Evolutionary conservation across 306 rosid genomes (phyloP).

Genomic region (Adenanthera pavonina): DNA sequence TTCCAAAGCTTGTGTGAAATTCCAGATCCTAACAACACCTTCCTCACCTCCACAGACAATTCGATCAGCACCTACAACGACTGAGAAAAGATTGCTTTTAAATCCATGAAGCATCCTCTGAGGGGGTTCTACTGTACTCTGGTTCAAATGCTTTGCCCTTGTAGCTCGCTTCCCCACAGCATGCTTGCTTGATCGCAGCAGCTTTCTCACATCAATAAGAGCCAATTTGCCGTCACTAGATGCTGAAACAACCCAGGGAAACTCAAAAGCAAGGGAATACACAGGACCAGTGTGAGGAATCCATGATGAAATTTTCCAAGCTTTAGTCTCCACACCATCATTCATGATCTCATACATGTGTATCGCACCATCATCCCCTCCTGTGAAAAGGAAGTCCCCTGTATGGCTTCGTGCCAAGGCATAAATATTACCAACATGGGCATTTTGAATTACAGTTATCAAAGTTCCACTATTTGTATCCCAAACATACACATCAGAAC

Average conservation of each 20-base stretch:
- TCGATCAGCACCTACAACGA: constrained; percentile 85
- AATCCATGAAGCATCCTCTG: constrained; percentile 93
- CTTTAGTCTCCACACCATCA: constrained; percentile 40
- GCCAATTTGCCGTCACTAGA: constrained; percentile 85
- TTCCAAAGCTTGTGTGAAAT: constrained; percentile 89
- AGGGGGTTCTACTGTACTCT: constrained; percentile 72
- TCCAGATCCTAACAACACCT: constrained; percentile 91
- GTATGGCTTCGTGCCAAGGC: constrained; percentile 78
- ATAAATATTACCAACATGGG: constrained; percentile 77
- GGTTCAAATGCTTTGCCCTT: constrained; percentile 42
- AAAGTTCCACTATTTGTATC: constrained; percentile 64
- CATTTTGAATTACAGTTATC: constrained; percentile 56
- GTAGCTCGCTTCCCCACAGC: constrained; percentile 49
- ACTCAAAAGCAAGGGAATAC: constrained; percentile 86
- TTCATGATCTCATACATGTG: constrained; percentile 77
- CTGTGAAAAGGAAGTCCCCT: constrained; percentile 83
- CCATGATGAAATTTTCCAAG: constrained; percentile 68
- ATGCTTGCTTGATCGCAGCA: constrained; percentile 55
- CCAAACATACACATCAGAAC: constrained; percentile 91
- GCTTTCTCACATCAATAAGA: constrained; percentile 80
- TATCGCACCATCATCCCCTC: constrained; percentile 91
- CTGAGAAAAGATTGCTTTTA: constrained; percentile 74
- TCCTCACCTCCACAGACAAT: constrained; percentile 96
- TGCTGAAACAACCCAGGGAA: constrained; percentile 97
- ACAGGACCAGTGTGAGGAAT: constrained; percentile 87